Percentiles rank a stretch among this genome's conserved stretches.
These are phyloP conservation scores for Boechera stricta DNA, from an alignment of 345 rosid genomes.

Conservation along the genomic window DNA sequence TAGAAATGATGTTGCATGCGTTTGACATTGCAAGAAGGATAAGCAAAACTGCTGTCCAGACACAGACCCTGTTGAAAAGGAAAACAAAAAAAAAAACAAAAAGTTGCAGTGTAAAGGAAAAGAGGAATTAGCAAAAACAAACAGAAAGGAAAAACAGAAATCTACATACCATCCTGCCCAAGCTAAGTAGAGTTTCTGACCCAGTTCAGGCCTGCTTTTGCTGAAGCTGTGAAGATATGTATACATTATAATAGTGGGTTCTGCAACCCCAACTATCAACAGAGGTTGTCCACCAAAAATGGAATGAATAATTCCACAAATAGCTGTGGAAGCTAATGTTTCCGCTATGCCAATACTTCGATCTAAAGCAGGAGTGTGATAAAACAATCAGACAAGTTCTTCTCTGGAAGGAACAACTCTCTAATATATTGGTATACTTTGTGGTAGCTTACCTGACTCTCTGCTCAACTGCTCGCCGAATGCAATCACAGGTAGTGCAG, in stretches of 20 bases:
- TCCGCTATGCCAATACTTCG: conserved; percentile 68
- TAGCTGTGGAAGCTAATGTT: conserved; percentile 65
- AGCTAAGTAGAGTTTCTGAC: conserved; percentile 71
- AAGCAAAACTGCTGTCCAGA: conserved; percentile 81
- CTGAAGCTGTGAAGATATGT: conserved; percentile 74
- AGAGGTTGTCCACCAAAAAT: conserved; percentile 84
- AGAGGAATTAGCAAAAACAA: conserved; percentile 25
- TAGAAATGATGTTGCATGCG: conserved; percentile 66
- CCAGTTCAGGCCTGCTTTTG: conserved; percentile 62
- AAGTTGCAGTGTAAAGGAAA: neutral
- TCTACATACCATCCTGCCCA: conserved; percentile 80
- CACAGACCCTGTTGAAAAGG: conserved; percentile 72
- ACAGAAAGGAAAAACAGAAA: neutral
- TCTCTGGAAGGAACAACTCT: neutral
- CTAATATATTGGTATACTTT: neutral
- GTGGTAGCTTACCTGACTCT: conserved; percentile 54
- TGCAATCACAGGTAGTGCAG: conserved; percentile 76
- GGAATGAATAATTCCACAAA: conserved; percentile 66
- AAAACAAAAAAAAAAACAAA: neutral
- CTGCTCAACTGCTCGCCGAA: conserved; percentile 68
- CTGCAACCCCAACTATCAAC: conserved; percentile 82
- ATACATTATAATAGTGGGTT: conserved; percentile 86
- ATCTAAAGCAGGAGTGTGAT: conserved; percentile 42
- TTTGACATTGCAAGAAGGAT: conserved; percentile 65
- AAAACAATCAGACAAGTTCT: neutral